Evolutionary conservation across 1,139 yeast species (phyloP).

Genomic region (Pichia sp.): DNA sequence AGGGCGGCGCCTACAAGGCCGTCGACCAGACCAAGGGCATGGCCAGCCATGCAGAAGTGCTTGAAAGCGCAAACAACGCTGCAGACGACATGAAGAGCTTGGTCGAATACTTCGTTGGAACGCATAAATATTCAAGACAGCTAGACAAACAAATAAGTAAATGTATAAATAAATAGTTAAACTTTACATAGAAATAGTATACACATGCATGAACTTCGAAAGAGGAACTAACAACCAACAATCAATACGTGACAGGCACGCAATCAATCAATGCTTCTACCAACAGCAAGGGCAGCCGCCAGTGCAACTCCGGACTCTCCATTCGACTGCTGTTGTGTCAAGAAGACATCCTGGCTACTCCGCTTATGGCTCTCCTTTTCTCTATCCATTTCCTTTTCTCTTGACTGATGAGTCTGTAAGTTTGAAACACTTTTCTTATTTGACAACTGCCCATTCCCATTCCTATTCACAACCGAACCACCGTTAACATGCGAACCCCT

Average conservation of each 20-base stretch:
- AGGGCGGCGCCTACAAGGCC: slow-evolving; percentile 10
- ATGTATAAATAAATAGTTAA: slow-evolving; percentile 1
- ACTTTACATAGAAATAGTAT: not conserved
- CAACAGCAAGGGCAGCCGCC: slow-evolving; percentile 25
- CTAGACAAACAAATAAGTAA: slow-evolving; percentile 9
- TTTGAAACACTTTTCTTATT: slow-evolving; percentile 1
- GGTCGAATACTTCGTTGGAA: slow-evolving; percentile 58
- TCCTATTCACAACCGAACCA: not conserved
- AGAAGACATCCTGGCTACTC: not conserved
- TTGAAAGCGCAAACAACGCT: slow-evolving; percentile 76
- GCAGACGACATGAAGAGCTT: slow-evolving; percentile 72
- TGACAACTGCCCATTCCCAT: not conserved
- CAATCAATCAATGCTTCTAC: slow-evolving; percentile 5
- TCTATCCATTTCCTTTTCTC: not conserved
- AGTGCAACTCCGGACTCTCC: slow-evolving; percentile 20
- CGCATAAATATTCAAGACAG: slow-evolving; percentile 8
- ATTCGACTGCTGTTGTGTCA: not conserved
- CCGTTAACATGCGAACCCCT: not conserved
- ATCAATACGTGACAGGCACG: not conserved
- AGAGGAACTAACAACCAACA: not conserved
- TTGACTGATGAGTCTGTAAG: not conserved
- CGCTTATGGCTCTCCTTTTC: not conserved
- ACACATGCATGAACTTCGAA: not conserved
- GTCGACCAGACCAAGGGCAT: slow-evolving; percentile 62
- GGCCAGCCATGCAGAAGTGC: slow-evolving; percentile 87